Base-by-base conservation (phyloP, 2,329 filamentous ascomycete genomes). In the Sporothrix brasiliensis region DNA sequence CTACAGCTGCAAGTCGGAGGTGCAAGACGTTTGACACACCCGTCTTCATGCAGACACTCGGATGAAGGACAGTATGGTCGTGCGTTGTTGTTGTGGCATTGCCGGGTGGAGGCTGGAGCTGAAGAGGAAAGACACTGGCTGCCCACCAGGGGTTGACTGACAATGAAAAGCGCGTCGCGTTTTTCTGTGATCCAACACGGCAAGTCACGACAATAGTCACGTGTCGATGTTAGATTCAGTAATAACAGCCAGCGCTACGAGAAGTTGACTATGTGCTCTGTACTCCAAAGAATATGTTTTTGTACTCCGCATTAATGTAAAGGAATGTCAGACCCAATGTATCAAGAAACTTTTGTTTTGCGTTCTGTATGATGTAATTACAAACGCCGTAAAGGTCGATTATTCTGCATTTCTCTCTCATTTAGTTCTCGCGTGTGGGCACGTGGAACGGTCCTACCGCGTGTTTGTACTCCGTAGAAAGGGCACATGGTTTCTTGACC, bases 1-100 rank as follows among this genome's bases (percentile, higher is more conserved):
- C 71, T 56, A 72, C 68, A 50, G 72, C 71, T 71, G 69, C 72
- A 72, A 70, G 61, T 73, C 71, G 73, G 71, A 74, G 72, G 71
- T 69, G 67, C 69, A 72, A 60, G 30, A 67, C 56, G 68, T 69
- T 63, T 52, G 69, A 49, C 44, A 70, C 52, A 54, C 71, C 72
- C 72, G 72, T 71, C 73, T 72, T 75, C 76, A 77, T 77, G 60
- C 74, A 76, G 71, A 70, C 72, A 54, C 53, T 71, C 39, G 30
- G 54, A 30, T 61, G 49, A 21, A 27, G 39, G 52, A 49, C 10
- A 16, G 34, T 47, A 21, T 68, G 52, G 21, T 70, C 61, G 63
- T 60, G 65, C 3, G 50, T 60, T 53, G 39, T 34, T 47, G 14
- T 53, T 14, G 47, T 44, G 69, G 19, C 34, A 61, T n/a, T 47